These are phyloP conservation scores for Aurantiochytrium sp. DNA, from an alignment of 108 stramenopile species.

Conservation along the genomic window DNA sequence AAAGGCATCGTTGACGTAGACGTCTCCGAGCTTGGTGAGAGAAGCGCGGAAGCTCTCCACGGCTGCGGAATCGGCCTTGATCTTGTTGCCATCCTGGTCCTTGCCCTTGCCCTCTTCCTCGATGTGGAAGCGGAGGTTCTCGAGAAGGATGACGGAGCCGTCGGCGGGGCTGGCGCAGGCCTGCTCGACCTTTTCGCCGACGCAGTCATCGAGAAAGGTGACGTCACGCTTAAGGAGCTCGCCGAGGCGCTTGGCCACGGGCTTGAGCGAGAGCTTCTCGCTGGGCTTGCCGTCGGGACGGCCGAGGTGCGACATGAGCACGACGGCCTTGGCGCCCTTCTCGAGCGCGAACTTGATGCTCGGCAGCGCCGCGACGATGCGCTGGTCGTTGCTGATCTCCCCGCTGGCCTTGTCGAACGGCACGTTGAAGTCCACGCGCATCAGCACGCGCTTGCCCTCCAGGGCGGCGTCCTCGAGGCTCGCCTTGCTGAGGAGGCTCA, in stretches of 20 bases:
- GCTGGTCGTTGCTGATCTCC: constrained; percentile 98
- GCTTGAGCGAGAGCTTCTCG: constrained; percentile 95
- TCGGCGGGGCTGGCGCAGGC: constrained; percentile 56
- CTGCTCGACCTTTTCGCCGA: constrained; percentile 78
- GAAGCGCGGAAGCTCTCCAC: constrained; percentile 63
- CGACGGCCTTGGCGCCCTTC: constrained; percentile 91
- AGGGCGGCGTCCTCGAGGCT: constrained; percentile 19
- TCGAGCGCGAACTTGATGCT: constrained; percentile 91
- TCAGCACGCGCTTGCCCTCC: constrained; percentile 46
- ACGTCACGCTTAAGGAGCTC: constrained; percentile 85
- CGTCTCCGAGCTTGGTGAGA: constrained; percentile 72
- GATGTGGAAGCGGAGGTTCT: constrained; percentile 94
- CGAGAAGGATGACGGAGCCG: constrained; percentile 79
- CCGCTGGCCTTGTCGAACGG: constrained; percentile 54
- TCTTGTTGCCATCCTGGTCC: constrained; percentile 86
- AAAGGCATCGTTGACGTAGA: constrained; percentile 93
- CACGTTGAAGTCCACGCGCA: constrained; percentile 58
- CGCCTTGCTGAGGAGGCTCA: constrained; percentile 16
- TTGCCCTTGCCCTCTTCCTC: constrained; percentile 96
- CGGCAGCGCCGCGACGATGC: constrained; percentile 95
- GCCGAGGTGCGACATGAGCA: constrained; percentile 97
- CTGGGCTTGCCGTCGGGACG: constrained; percentile 93
- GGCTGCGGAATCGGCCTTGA: constrained; percentile 79
- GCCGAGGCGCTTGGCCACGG: constrained; percentile 85
- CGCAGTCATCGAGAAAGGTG: constrained; percentile 84